Evolutionary conservation across 495 filamentous ascomycete species (phyloP), one percentile per base, ranked within the genome.

Genomic region (Aspergillus mulundensis): DNA sequence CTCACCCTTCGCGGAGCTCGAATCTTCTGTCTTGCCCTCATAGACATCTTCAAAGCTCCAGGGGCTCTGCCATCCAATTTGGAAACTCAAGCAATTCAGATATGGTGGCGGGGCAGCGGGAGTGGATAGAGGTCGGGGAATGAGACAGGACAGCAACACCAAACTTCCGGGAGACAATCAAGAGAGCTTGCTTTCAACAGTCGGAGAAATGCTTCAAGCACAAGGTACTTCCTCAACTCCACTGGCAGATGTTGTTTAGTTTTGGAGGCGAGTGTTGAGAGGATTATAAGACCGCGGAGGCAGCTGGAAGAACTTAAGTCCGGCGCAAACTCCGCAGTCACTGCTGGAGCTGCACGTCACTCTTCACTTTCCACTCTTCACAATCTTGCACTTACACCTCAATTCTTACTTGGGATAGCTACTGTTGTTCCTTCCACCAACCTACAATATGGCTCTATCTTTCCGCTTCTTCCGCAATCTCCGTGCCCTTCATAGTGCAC

Each of bases 1-100:
- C 81, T 71, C 78, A 91, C 88, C 67, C 83, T 77, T 59, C 86
- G 75, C 50, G 88, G 88, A 64, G 87, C 85, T 53, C 87, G 74
- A 54, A 92, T 91, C 65, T 82, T 88, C 40, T 84, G 80, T 54
- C 84, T 73, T 24, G 84, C 83, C 68, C 85, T 77, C 57, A 85
- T 81, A 60, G 84, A 77, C 84, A 87, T 88, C 16, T 67, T 80
- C 4, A 48, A 8, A 40, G 14, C 20, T 15, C 24, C n/a, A 28
- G 7, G 36, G 8, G 16, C 12, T 49, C 7, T 54, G 51, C 60
- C 58, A 63, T 59, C 20, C 55, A 61, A 47, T 7, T 24, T 24
- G 24, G 23, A 25, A 39, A n/a, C 7, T 34, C 23, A 16, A 45
- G 41, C 20, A 20, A 23, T 43, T 42, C 30, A 18, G 28, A 34